phyloP scores from a whole-genome alignment of 768 basidiomycete species.

The Dacryopinax spathularia region DNA sequence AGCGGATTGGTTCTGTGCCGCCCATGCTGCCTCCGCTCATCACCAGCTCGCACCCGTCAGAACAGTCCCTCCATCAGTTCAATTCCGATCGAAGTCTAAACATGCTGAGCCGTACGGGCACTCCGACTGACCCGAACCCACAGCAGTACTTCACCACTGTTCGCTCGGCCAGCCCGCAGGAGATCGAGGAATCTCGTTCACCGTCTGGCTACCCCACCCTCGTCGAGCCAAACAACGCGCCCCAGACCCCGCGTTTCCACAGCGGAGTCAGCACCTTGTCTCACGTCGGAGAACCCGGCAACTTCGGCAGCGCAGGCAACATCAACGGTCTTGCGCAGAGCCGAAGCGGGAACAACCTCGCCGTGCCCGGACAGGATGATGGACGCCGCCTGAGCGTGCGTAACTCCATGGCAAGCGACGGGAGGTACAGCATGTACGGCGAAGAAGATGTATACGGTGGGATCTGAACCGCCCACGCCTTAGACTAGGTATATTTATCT shows the following conservation, averaged over 20 bases:
- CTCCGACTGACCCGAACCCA: conserved; percentile 15
- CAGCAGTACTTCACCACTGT: conserved; percentile 15
- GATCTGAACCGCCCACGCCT: conserved; percentile 2
- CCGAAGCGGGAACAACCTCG: neutral
- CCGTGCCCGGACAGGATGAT: neutral
- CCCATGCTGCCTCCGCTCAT: conserved; percentile 32
- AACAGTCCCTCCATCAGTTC: neutral
- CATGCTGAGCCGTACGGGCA: conserved; percentile 10
- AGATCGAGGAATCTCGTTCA: neutral
- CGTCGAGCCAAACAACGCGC: neutral
- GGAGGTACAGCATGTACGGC: conserved; percentile 6
- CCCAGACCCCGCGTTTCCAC: neutral
- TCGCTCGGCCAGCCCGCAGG: neutral
- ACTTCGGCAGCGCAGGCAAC: neutral
- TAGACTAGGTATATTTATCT: neutral
- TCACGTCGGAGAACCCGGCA: neutral
- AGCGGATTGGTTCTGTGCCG: conserved; percentile 37
- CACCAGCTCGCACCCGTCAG: neutral
- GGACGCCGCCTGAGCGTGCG: neutral
- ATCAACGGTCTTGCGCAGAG: neutral
- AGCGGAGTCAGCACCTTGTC: neutral
- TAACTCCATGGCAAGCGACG: neutral
- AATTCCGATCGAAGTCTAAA: neutral
- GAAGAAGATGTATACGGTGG: conserved; percentile 12
- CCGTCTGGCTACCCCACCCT: neutral